A percentile compares a stretch with the other conserved stretches of the same genome.
phyloP scores from a whole-genome alignment of 345 rosid genomes.

The Rhodamnia rubescens region DNA sequence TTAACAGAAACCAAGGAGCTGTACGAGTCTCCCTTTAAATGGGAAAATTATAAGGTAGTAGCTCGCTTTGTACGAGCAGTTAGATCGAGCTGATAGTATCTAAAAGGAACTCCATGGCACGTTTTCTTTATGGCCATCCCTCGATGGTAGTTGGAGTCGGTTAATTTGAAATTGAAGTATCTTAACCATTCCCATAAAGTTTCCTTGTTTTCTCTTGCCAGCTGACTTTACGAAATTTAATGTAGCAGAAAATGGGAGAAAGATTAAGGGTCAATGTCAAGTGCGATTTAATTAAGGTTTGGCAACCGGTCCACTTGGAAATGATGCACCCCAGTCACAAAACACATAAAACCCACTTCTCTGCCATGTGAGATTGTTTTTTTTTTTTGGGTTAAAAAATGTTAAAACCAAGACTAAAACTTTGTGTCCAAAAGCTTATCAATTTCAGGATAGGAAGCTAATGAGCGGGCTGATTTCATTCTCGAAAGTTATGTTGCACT shows the following conservation, averaged over 20 bases:
- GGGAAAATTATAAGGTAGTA: not conserved
- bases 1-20: not conserved
- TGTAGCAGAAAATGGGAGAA: not conserved
- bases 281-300: not conserved
- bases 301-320: not conserved
- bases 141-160: not conserved
- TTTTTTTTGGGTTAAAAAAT: not conserved
- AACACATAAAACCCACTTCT: not conserved
- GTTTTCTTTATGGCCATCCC: not conserved
- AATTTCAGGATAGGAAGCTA: not conserved
- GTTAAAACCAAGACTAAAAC: not conserved
- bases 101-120: not conserved
- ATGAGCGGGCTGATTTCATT: not conserved
- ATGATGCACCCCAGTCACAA: not conserved
- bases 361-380: not conserved
- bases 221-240: not conserved
- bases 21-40: not conserved
- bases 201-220: not conserved
- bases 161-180: not conserved
- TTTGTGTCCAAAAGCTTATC: accelerated
- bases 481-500: not conserved
- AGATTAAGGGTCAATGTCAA: not conserved
- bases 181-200: not conserved
- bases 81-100: not conserved
- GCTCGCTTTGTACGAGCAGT: not conserved